Percentiles rank a stretch among this genome's conserved stretches.
phyloP scores from a whole-genome alignment of 2,329 filamentous ascomycete species.

The Pestalotiopsis fici region DNA sequence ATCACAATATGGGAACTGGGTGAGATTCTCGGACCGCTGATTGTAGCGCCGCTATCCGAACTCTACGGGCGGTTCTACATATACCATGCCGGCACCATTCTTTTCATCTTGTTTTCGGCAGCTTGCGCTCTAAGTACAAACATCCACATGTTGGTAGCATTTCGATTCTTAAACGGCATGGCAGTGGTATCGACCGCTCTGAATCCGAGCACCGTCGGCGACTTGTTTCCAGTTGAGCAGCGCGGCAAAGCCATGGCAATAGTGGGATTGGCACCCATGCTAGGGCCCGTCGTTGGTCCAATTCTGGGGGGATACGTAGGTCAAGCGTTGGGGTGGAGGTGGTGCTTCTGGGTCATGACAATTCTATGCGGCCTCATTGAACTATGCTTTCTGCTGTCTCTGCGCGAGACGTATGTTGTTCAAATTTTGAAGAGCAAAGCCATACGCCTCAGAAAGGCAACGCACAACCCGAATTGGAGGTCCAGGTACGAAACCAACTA shows the following conservation, averaged over 20 bases:
- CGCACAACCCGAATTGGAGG: background rate
- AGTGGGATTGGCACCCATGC: conserved; percentile 4
- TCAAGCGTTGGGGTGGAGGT: conserved; percentile 45
- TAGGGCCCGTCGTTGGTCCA: conserved; percentile 39
- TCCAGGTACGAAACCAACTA: background rate
- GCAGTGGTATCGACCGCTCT: conserved; percentile 18
- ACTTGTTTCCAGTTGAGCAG: conserved; percentile 34
- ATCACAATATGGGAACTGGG: conserved; percentile 7
- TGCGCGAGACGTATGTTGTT: background rate
- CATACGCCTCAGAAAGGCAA: background rate
- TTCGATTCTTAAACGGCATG: conserved; percentile 25
- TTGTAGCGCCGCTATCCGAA: conserved; percentile 63
- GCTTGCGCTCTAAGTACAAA: conserved; percentile 23
- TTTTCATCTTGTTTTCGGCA: conserved; percentile 40
- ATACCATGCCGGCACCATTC: conserved; percentile 47
- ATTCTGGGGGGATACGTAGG: conserved; percentile 39
- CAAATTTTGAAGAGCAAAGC: background rate
- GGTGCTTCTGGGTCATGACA: conserved; percentile 39
- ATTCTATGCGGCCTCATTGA: conserved; percentile 29
- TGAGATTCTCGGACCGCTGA: conserved; percentile 36
- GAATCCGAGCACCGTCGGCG: conserved; percentile 4
- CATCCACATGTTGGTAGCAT: conserved; percentile 21
- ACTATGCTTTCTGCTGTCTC: background rate
- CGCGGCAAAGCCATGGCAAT: conserved; percentile 46
- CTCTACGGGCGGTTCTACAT: conserved; percentile 56